Base-by-base conservation (phyloP, 1,284 basidiomycete species). In the Naganishia sp. region DNA sequence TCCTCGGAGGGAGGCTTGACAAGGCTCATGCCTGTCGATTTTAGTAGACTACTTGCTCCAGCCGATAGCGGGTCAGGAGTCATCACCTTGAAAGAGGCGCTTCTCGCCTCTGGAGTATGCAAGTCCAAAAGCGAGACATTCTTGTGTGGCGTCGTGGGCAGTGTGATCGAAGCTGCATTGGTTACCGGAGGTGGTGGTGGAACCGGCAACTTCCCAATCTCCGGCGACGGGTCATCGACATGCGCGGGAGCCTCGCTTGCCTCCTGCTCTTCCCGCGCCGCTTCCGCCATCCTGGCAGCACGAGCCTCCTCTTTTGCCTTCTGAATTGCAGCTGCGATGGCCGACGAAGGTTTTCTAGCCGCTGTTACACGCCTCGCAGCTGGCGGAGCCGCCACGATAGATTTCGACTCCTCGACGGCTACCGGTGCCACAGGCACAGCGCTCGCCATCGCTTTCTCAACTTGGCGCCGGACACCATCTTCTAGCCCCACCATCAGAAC, bases 361-460 rank as follows among this genome's bases (percentile, higher is more conserved):
- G 28, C 66, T 11, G 52, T 25, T 33, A 21, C 66, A 36, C 33
- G 10, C 36, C 50, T 49, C 42, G 65, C 28, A 18, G 64, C 21
- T 48, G 78, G 75, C 54, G 84, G 84, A 13, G 86, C 84, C 15
- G 85, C 84, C 11, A 55, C 36, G 2, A 77, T 75, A 4, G 83
- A 13, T 23, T 16, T 18, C 15, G 49, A 6, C 4, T 9, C 49
- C 16, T 13, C n/a, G 7, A 39, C 53, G 25, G 28, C 5, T 31
- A 31, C 18, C 9, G 28, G 36, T 28, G 3, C 49, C 28, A 36
- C 21, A 18, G 23, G 11, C 33, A 81, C 79, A 7, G 85, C 83
- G 71, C 85, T 81, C 0, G 91, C 89, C 72, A 89, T 89, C 0
- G 83, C 86, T 77, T 89, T 94, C 74, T 95, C 92, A 23, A 99